A percentile compares a stretch with the other conserved stretches of the same genome.
These are phyloP conservation scores for Zygoascus hellenicus DNA, from an alignment of 1,139 yeast species.

Conservation along the genomic window DNA sequence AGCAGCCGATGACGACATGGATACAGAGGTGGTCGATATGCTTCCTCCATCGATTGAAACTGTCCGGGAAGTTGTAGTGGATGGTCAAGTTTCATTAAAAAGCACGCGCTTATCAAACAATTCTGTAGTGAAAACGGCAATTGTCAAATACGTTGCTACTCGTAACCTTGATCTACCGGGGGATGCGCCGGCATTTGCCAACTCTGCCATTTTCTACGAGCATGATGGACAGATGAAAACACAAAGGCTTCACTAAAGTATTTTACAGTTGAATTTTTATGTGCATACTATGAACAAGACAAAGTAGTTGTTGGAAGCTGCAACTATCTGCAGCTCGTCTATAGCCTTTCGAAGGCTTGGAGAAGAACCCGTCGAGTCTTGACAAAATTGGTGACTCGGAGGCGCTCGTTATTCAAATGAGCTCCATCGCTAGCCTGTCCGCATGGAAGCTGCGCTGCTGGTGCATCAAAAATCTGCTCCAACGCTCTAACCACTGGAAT, in stretches of 20 bases:
- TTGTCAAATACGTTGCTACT: conserved; percentile 20
- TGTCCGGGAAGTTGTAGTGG: conserved; percentile 20
- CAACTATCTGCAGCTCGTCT: too few species aligned
- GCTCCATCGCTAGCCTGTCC: conserved; percentile 96
- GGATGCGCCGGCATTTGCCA: conserved; percentile 18
- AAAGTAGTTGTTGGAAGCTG: too few species aligned
- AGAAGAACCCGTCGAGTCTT: conserved; percentile 61
- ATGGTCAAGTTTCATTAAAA: conserved; percentile 17
- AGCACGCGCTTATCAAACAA: conserved; percentile 8
- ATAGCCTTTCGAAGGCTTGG: conserved; percentile 5
- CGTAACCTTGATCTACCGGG: conserved; percentile 19
- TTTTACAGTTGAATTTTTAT: background rate
- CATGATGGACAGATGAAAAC: conserved; percentile 6
- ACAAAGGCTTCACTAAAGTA: conserved; percentile 16
- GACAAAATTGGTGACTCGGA: conserved; percentile 70
- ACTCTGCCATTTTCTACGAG: conserved; percentile 12
- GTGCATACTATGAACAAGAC: background rate
- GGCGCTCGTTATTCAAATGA: conserved; percentile 80
- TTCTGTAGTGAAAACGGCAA: conserved; percentile 11
- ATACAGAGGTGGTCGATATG: conserved; percentile 10
- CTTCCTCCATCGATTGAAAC: conserved; percentile 5
- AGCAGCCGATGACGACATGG: conserved; percentile 11
- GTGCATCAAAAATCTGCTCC: conserved; percentile 76
- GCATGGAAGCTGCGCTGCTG: conserved; percentile 93
- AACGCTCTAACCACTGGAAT: conserved; percentile 84